Evolutionary conservation across 1,139 yeast genomes (phyloP).

Genomic region (Candida neerlandica): DNA sequence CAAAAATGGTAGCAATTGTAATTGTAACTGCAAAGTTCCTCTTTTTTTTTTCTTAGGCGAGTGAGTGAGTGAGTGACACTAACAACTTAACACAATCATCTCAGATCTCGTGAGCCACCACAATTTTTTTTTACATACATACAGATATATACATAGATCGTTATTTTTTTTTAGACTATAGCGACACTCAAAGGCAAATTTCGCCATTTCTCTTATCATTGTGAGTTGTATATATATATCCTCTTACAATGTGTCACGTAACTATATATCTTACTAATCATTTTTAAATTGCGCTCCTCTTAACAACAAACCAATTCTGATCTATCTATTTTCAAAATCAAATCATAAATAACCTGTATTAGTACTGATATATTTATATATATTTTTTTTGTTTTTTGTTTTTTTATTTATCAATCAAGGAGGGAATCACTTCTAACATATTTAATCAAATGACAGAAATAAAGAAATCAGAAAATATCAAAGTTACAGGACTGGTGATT

Average conservation of each 20-base stretch:
- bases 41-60: neutral
- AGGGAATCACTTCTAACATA: no score
- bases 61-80: neutral
- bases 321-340: no score
- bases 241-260: neutral
- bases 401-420: no score
- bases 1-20: neutral
- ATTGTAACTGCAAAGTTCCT: no score
- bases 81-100: no score
- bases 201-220: neutral
- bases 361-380: no score
- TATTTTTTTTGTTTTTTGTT: no score
- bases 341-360: no score
- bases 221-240: no score
- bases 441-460: slow-evolving; percentile 15
- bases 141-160: no score
- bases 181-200: neutral
- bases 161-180: neutral
- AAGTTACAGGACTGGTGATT: slow-evolving; percentile 9
- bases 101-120: slow-evolving; percentile 3
- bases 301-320: neutral
- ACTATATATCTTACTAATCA: neutral
- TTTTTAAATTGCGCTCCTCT: neutral
- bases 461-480: slow-evolving; percentile 16
- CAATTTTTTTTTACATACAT: neutral